Evolutionary conservation across 208 protist species (phyloP).

Genomic region (Acanthamoeba sp.): DNA sequence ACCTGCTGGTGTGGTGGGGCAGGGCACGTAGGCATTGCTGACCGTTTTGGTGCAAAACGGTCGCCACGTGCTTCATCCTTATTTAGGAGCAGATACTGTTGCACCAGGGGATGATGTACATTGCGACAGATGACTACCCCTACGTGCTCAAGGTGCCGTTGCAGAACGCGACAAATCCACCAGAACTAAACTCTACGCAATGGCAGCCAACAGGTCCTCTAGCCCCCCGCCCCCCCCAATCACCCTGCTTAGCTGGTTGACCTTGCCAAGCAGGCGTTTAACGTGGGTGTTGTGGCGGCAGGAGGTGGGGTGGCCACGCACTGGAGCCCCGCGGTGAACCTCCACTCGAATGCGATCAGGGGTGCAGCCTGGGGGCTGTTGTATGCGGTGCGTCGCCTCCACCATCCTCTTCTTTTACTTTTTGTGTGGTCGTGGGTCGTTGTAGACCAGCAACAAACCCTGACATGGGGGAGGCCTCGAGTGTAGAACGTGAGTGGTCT

Average conservation of each 20-base stretch:
- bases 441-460: too few relatives aligned
- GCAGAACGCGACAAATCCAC: neutral
- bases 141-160: slow-evolving; percentile 40
- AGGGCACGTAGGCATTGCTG: neutral
- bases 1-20: neutral
- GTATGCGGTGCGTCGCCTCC: neutral
- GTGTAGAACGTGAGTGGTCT: neutral
- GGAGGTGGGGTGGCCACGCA: neutral
- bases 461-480: too few relatives aligned
- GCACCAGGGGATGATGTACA: neutral
- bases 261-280: too few relatives aligned
- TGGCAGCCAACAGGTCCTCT: slow-evolving; percentile 12
- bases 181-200: neutral
- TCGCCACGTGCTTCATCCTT: too few relatives aligned
- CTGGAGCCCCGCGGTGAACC: neutral
- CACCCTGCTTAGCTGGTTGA: too few relatives aligned
- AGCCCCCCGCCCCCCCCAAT: neutral
- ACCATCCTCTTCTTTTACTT: too few relatives aligned
- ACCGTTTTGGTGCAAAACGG: neutral
- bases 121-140: neutral
- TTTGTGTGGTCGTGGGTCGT: too few relatives aligned
- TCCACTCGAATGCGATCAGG: neutral
- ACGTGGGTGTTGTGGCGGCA: too few relatives aligned
- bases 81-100: neutral
- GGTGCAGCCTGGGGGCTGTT: neutral